These are phyloP conservation scores for Zelopaecilomyces penicillatus DNA, from an alignment of 2,329 filamentous ascomycete species.

Conservation along the genomic window DNA sequence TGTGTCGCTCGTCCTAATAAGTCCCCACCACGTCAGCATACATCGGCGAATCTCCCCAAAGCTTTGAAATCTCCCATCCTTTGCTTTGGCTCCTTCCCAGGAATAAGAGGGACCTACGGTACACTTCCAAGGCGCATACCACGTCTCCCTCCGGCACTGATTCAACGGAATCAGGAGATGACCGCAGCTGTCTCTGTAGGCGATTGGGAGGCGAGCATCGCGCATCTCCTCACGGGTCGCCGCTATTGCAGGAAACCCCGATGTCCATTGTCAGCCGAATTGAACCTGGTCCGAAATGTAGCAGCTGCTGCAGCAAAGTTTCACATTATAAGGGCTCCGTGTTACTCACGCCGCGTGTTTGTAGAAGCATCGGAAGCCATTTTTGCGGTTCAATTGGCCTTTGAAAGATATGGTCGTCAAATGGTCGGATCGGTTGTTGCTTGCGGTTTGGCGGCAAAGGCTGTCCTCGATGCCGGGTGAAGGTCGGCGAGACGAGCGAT, in stretches of 20 bases:
- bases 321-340: neutral
- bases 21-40: neutral
- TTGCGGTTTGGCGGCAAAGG: no score
- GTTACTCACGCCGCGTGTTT: slow-evolving; percentile 31
- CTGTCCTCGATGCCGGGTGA: neutral
- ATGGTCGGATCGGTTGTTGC: slow-evolving; percentile 10
- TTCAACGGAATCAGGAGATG: slow-evolving; percentile 93
- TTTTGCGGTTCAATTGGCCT: slow-evolving; percentile 26
- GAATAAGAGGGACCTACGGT: slow-evolving; percentile 52
- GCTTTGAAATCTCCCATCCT: neutral
- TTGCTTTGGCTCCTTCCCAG: neutral
- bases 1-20: slow-evolving; percentile 81
- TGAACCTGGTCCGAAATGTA: no score
- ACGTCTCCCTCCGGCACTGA: slow-evolving; percentile 83
- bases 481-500: slow-evolving; percentile 1
- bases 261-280: no score
- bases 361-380: slow-evolving; percentile 30
- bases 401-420: slow-evolving; percentile 18
- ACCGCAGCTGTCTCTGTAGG: slow-evolving; percentile 93
- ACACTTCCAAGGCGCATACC: slow-evolving; percentile 97
- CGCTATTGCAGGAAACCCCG: slow-evolving; percentile 33
- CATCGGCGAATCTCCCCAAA: slow-evolving; percentile 3
- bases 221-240: slow-evolving; percentile 90
- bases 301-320: no score
- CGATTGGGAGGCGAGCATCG: slow-evolving; percentile 75